Evolutionary conservation across 2,329 filamentous ascomycete species (phyloP).

Genomic region (Beauveria sp.): DNA sequence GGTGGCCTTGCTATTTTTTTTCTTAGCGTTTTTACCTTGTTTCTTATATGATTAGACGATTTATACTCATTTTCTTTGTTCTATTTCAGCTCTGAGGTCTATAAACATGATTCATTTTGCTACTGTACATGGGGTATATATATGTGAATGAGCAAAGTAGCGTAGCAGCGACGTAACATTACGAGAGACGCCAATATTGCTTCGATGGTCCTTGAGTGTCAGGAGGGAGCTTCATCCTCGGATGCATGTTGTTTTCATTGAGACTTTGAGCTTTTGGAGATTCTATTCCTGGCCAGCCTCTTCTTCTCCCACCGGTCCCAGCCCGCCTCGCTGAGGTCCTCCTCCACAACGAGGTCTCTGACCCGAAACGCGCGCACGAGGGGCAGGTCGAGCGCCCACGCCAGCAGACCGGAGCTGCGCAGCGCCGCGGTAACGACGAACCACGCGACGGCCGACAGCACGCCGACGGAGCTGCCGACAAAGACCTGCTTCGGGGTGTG

Average conservation of each 20-base stretch:
- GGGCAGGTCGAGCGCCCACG: conserved; percentile 62
- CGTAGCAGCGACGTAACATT: not conserved
- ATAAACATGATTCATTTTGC: not conserved
- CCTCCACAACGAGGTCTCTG: conserved; percentile 76
- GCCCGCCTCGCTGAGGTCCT: conserved; percentile 83
- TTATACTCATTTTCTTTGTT: not conserved
- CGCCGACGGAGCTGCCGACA: conserved; percentile 67
- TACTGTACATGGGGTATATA: conserved; percentile 1
- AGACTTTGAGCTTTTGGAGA: conserved; percentile 23
- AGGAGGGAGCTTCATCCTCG: not conserved
- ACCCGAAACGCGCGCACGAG: conserved; percentile 61
- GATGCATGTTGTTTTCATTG: not conserved
- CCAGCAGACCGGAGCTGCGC: conserved; percentile 60
- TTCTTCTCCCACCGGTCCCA: conserved; percentile 83
- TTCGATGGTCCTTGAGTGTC: not conserved
- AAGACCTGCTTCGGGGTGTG: conserved; percentile 83
- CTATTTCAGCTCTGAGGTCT: not conserved
- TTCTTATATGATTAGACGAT: not conserved
- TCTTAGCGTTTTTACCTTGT: not conserved
- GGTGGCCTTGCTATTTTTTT: not conserved
- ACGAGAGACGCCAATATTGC: not conserved
- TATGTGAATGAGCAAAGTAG: not conserved
- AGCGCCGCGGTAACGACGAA: conserved; percentile 63
- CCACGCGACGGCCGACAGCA: conserved; percentile 67
- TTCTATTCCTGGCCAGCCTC: conserved; percentile 26